Evolutionary conservation across 371 early-diverging fungal genomes (phyloP), one percentile per base, ranked within the genome.

Genomic region (Mortierella sp.): DNA sequence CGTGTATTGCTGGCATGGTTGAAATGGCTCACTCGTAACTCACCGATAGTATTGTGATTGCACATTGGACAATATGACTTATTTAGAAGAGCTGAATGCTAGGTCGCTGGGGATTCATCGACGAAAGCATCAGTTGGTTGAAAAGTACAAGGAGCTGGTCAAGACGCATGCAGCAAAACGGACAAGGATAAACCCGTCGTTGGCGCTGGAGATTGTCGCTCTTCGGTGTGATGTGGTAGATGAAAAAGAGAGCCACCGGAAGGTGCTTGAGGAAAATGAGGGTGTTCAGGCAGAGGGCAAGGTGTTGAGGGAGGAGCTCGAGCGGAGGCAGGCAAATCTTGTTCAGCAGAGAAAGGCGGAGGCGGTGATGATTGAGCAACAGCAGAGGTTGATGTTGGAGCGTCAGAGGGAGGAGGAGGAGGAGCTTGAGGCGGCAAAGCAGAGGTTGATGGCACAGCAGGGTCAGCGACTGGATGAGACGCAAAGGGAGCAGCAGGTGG

Each of bases 281-380:
- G 12, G 49, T 32, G 74, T 83, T 21, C 72, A 48, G 44, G 48
- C 16, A 21, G 79, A 90, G 88, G 83, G 82, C 18, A 80, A 74
- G 11, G 75, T 70, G 41, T 84, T 48, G 78, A 87, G 51, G 74
- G 89, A 82, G 80, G 90, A 80, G 35, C 88, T 35, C 49, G 90
- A 54, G 79, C 83, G 21, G 83, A 90, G 71, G 78, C 88, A 79
- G 80, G 83, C 71, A 74, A 88, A 49, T 76, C 74, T 72, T 32
- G 81, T 72, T 78, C 89, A 65, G 87, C 91, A 79, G 88, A 90
- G 79, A 80, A 90, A 75, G 55, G 87, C 44, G 44, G 90, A 75
- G 83, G 91, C 58, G 75, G 88, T 48, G 80, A 82, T 54, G 89
- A 91, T 80, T 88, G 91, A 84, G 83, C 91, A 55, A 82, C 89